These are phyloP conservation scores for Myriosclerotinia scirpicola DNA, from an alignment of 2,329 filamentous ascomycete genomes.

Conservation along the genomic window DNA sequence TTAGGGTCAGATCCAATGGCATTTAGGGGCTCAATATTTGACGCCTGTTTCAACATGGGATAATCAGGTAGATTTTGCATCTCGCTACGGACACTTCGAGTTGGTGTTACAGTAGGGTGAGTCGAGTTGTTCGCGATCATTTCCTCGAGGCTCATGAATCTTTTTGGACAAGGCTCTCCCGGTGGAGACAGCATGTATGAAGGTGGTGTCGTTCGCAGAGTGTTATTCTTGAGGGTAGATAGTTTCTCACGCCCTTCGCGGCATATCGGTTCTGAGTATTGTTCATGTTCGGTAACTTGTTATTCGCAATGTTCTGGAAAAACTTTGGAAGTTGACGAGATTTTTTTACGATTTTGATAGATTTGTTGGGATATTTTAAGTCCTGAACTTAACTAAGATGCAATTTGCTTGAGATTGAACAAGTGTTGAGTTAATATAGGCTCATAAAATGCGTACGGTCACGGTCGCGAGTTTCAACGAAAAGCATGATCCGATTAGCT, in stretches of 20 bases:
- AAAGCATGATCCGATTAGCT: background rate
- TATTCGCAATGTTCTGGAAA: background rate
- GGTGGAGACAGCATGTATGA: background rate
- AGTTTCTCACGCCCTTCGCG: background rate
- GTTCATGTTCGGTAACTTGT: background rate
- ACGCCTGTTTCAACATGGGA: background rate
- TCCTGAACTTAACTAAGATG: background rate
- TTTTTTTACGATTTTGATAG: background rate
- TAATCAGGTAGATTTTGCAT: background rate
- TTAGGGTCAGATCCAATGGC: background rate
- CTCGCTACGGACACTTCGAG: background rate
- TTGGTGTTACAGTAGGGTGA: background rate
- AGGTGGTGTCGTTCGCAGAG: background rate
- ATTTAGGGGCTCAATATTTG: background rate
- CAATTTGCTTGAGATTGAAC: fast-evolving
- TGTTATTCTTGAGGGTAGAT: background rate
- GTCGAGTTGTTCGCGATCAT: background rate
- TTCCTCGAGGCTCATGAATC: too few relatives aligned
- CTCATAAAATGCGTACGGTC: background rate
- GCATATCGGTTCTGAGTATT: background rate
- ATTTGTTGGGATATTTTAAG: background rate
- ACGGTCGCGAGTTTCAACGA: background rate
- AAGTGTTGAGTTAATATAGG: background rate
- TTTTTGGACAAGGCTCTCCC: background rate
- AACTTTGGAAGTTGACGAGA: background rate